Percentiles rank a stretch among this genome's conserved stretches.
phyloP scores from a whole-genome alignment of 257 asterid species.

The Solanum sitiens region DNA sequence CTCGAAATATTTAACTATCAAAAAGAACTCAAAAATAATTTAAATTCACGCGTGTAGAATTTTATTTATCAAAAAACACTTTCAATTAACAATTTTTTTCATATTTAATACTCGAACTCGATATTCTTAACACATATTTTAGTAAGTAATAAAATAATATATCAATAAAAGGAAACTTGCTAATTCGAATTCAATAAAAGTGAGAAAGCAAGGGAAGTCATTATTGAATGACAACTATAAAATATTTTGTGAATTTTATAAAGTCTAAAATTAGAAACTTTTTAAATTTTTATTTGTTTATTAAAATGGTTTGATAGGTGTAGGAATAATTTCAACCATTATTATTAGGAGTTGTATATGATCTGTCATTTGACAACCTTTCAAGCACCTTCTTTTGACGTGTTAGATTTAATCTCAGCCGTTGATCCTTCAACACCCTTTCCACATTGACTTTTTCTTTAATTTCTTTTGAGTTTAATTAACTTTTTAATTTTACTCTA shows the following conservation, averaged over 20 bases:
- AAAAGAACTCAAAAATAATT: too few species aligned
- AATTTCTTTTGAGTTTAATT: neutral
- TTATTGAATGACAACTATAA: neutral
- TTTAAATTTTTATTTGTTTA: neutral
- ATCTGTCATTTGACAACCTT: neutral
- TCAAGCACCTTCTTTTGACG: neutral
- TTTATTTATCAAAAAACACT: fast-evolving
- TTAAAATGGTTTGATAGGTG: neutral
- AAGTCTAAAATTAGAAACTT: neutral
- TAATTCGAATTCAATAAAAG: neutral
- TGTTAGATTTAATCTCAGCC: neutral
- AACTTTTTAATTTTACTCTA: neutral
- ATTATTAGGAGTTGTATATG: neutral
- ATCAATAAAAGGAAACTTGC: neutral
- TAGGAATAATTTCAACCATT: neutral
- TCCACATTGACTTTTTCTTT: neutral
- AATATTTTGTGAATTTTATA: neutral
- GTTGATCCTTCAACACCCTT: neutral
- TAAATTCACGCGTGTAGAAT: fast-evolving
- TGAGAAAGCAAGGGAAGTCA: neutral
- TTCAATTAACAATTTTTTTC: fast-evolving
- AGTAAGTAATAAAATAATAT: too few species aligned
- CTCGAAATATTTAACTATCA: neutral
- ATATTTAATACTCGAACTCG: too few species aligned
- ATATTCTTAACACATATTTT: fast-evolving